These are phyloP conservation scores for Chaetoscypha palmicola DNA, from an alignment of 2,329 filamentous ascomycete genomes.

Conservation along the genomic window DNA sequence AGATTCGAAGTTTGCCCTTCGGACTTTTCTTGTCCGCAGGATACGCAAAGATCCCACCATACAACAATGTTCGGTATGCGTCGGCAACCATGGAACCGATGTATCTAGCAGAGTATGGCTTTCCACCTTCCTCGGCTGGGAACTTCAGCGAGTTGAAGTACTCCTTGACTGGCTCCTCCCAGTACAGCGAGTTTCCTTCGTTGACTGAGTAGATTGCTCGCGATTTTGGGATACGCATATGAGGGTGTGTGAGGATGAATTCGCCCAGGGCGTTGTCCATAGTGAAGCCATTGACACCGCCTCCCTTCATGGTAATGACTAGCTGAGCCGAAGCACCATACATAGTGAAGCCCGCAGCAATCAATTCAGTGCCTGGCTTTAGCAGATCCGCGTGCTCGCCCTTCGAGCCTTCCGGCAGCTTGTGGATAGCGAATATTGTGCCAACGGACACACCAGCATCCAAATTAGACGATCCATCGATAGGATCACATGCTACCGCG, in stretches of 20 bases:
- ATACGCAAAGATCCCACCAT: constrained; percentile 96
- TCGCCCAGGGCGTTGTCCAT: constrained; percentile 94
- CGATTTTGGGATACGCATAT: constrained; percentile 79
- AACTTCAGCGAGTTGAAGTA: constrained; percentile 89
- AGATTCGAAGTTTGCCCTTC: constrained; percentile 93
- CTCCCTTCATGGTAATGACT: constrained; percentile 92
- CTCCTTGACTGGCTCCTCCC: constrained; percentile 77
- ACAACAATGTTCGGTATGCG: constrained; percentile 89
- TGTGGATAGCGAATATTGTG: constrained; percentile 94
- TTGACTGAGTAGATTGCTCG: constrained; percentile 95
- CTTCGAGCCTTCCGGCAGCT: constrained; percentile 68
- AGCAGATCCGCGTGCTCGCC: constrained; percentile 81
- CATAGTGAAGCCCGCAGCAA: constrained; percentile 99
- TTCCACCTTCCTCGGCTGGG: constrained; percentile 59
- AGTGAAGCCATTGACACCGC: constrained; percentile 93
- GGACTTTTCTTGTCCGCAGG: constrained; percentile 96
- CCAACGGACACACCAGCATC: constrained; percentile 97
- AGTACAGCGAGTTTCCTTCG: constrained; percentile 96
- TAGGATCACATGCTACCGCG: constrained; percentile 93
- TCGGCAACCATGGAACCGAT: constrained; percentile 99
- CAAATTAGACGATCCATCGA: constrained; percentile 95
- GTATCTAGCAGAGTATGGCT: constrained; percentile 92
- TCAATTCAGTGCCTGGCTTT: constrained; percentile 80
- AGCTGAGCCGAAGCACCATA: constrained; percentile 95
- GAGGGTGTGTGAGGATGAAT: constrained; percentile 94